Conservation (phyloP, 2,329 filamentous ascomycete species). For the Paraphaeosphaeria sporulosa region DNA sequence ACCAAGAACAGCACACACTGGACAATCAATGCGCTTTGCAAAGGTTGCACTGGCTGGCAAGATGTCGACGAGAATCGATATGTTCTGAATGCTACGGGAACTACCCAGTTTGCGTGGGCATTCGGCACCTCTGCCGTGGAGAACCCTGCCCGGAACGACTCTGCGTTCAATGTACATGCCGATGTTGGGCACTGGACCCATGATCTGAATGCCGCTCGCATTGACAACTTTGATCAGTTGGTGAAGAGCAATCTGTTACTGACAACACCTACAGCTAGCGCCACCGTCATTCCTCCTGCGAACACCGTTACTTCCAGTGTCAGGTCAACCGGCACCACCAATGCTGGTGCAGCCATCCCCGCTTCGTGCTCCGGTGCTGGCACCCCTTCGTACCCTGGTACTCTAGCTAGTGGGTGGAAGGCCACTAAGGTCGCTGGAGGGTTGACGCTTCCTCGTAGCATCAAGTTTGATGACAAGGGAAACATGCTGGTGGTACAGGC, state of each 20-base stretch:
- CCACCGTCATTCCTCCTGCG: constrained; percentile 18
- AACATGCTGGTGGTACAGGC: constrained; percentile 46
- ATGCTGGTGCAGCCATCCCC: constrained; percentile 34
- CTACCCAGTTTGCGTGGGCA: constrained; percentile 42
- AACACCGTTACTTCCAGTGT: constrained; percentile 34
- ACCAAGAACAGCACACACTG: constrained; percentile 42
- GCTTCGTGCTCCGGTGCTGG: constrained; percentile 40
- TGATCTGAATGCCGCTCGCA: constrained; percentile 41
- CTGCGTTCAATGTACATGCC: constrained; percentile 42
- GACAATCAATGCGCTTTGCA: constrained; percentile 40
- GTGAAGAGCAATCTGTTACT: constrained; percentile 39
- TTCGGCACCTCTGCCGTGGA: constrained; percentile 37
- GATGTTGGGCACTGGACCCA: constrained; percentile 43
- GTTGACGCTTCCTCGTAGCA: constrained; percentile 40
- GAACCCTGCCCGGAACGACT: constrained; percentile 38
- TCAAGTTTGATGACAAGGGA: constrained; percentile 41
- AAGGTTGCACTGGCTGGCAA: constrained; percentile 42
- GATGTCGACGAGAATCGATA: constrained; percentile 36
- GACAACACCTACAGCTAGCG: constrained; percentile 32
- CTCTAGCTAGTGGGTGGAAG: constrained; percentile 42
- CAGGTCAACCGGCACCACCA: constrained; percentile 24
- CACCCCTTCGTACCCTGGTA: constrained; percentile 30
- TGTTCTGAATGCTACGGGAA: constrained; percentile 35
- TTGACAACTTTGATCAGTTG: constrained; percentile 38
- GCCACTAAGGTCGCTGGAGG: constrained; percentile 42